A percentile compares a stretch with the other conserved stretches of the same genome.
These are phyloP conservation scores for Termitomyces sp. DNA, from an alignment of 1,284 basidiomycete genomes.

Conservation along the genomic window DNA sequence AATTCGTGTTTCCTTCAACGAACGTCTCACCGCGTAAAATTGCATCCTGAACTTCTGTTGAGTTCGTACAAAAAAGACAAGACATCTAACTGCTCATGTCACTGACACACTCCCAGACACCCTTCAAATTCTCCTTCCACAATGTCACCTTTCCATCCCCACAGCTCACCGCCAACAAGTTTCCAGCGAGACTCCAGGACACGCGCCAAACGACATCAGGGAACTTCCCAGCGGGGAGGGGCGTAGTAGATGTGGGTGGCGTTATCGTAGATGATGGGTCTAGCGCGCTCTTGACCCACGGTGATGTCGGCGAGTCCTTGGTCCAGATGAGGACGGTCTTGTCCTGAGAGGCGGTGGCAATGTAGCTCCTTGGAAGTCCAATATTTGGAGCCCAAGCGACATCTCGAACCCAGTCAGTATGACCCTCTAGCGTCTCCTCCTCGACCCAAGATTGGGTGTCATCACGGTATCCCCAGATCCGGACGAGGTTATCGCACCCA, in stretches of 20 bases:
- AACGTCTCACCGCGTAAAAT: too few species aligned
- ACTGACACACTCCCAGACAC: conserved; percentile 93
- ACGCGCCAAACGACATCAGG: conserved; percentile 97
- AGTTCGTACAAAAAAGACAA: conserved; percentile 4
- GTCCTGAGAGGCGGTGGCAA: conserved; percentile 94
- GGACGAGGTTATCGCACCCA: conserved; percentile 94
- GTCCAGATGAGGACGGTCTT: conserved; percentile 95
- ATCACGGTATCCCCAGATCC: conserved; percentile 87
- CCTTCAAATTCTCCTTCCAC: conserved; percentile 97
- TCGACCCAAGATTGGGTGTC: conserved; percentile 82
- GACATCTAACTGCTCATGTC: conserved; percentile 76
- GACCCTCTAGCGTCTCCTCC: conserved; percentile 85
- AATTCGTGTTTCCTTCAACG: too few species aligned
- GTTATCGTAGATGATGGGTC: conserved; percentile 64
- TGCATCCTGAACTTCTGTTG: too few species aligned
- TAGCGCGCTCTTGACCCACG: conserved; percentile 85
- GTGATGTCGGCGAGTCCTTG: conserved; percentile 70
- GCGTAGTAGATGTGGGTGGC: conserved; percentile 35
- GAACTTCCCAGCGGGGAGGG: conserved; percentile 67
- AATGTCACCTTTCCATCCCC: conserved; percentile 97
- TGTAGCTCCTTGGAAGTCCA: conserved; percentile 89
- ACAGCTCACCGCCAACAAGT: conserved; percentile 94
- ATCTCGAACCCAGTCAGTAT: conserved; percentile 97
- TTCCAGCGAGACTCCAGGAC: conserved; percentile 95
- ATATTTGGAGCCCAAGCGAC: conserved; percentile 98